These are phyloP conservation scores for Hylodesmum podocarpum DNA, from an alignment of 306 rosid species.

Conservation along the genomic window DNA sequence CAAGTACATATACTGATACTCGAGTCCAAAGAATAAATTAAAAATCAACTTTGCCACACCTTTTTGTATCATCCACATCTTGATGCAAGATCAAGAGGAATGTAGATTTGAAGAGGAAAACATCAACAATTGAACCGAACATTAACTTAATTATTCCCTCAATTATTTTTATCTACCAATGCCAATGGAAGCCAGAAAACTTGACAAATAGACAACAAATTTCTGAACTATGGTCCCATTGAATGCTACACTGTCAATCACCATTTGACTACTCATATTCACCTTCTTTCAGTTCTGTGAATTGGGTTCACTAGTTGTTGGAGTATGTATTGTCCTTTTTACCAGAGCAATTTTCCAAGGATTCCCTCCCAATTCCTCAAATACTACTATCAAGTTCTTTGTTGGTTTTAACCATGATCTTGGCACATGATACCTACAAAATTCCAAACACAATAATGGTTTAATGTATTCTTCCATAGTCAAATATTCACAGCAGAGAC, in stretches of 20 bases:
- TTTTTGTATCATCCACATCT: conserved; percentile 6
- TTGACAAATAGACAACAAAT: neutral
- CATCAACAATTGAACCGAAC: neutral
- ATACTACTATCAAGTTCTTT: conserved; percentile 64
- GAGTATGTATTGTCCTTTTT: conserved; percentile 50
- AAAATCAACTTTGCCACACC: conserved; percentile 20
- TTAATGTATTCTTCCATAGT: neutral
- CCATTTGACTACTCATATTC: conserved; percentile 11
- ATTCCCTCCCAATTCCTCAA: conserved; percentile 97
- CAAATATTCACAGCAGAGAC: neutral
- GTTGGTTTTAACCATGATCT: conserved; percentile 95
- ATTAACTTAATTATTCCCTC: conserved; percentile 26
- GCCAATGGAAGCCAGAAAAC: conserved; percentile 13
- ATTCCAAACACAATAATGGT: conserved; percentile 1
- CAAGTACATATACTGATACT: conserved; percentile 13
- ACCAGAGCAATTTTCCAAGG: conserved; percentile 64
- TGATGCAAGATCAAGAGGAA: conserved; percentile 8
- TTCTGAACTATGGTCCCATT: conserved; percentile 1
- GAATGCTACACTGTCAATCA: neutral
- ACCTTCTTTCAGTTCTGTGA: conserved; percentile 28
- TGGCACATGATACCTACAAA: conserved; percentile 93
- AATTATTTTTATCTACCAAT: neutral
- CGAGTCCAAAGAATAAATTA: conserved; percentile 14
- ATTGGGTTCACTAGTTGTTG: conserved; percentile 4
- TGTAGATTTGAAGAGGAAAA: neutral